phyloP scores from a whole-genome alignment of 352 stramenopile genomes.

The Phytophthora idaei region DNA sequence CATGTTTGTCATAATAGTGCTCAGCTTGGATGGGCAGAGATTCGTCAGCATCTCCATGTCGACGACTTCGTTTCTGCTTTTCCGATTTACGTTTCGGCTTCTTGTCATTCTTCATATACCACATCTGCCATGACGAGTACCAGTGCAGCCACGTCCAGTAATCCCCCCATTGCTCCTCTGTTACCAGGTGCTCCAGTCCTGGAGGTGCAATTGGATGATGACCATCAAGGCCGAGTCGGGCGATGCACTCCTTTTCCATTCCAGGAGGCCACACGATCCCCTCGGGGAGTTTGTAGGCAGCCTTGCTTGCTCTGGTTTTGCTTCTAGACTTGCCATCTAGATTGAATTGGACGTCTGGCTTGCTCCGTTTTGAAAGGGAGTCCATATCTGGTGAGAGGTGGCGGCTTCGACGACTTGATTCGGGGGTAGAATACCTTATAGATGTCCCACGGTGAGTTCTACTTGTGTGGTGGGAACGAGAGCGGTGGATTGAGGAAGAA shows the following conservation, averaged over 20 bases:
- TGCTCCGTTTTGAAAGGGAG: constrained; percentile 10
- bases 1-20: neutral
- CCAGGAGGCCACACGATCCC: constrained; percentile 58
- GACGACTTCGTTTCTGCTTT: constrained; percentile 18
- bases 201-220: constrained; percentile 50
- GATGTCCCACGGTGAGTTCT: neutral
- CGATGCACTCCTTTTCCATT: constrained; percentile 47
- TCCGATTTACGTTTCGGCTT: constrained; percentile 20
- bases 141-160: constrained; percentile 76
- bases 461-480: neutral
- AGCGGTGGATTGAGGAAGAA: neutral
- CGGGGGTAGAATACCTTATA: neutral
- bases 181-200: constrained; percentile 59
- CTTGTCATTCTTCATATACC: constrained; percentile 58
- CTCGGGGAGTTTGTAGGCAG: constrained; percentile 4
- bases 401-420: neutral
- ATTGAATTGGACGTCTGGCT: neutral
- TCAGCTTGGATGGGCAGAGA: constrained; percentile 1
- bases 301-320: neutral
- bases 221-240: constrained; percentile 24
- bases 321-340: neutral
- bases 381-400: constrained; percentile 6
- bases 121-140: constrained; percentile 74
- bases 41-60: neutral
- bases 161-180: constrained; percentile 52